Evolutionary conservation across 179 eudicot species (phyloP).

Genomic region (Beta macrorhiza): DNA sequence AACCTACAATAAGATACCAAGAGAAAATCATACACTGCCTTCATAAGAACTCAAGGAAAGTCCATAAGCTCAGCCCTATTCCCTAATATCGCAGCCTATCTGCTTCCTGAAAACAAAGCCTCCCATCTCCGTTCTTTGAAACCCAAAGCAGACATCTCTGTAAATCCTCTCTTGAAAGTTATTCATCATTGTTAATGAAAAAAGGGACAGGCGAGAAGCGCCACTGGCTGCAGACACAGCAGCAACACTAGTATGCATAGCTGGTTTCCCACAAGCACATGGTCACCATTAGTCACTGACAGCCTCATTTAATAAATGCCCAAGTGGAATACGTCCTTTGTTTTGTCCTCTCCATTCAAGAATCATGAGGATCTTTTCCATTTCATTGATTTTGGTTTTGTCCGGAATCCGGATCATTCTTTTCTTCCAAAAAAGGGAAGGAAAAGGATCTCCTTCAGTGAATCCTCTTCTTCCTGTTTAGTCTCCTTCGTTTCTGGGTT

Average conservation of each 20-base stretch:
- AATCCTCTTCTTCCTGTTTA: too few species aligned
- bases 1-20: background rate
- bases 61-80: background rate
- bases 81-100: background rate
- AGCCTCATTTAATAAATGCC: background rate
- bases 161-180: background rate
- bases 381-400: too few species aligned
- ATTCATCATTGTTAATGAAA: background rate
- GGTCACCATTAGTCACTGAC: background rate
- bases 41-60: background rate
- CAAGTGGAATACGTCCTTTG: too few species aligned
- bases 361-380: too few species aligned
- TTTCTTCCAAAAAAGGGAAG: too few species aligned
- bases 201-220: too few species aligned
- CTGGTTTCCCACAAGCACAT: background rate
- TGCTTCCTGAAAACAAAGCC: background rate
- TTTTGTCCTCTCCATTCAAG: too few species aligned
- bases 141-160: background rate
- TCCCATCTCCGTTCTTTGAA: background rate
- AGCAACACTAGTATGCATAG: background rate
- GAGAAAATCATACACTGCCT: background rate
- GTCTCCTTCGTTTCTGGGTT: too few species aligned
- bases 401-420: too few species aligned
- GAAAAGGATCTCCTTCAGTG: too few species aligned
- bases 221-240: too few species aligned